These are phyloP conservation scores for Camelina laxa DNA, from an alignment of 345 rosid species.

Conservation along the genomic window DNA sequence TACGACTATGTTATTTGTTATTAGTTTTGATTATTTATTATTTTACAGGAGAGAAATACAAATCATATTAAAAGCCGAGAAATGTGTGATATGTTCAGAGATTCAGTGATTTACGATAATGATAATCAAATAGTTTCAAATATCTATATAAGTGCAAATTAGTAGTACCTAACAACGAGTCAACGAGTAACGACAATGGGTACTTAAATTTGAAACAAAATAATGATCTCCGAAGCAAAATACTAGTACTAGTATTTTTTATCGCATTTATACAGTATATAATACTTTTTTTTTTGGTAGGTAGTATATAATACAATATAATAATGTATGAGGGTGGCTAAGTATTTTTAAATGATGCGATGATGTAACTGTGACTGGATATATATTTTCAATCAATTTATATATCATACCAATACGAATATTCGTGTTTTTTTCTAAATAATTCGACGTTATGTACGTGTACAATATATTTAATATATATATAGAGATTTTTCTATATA, in stretches of 20 bases:
- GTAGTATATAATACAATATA: not conserved
- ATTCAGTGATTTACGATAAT: constrained; percentile 37
- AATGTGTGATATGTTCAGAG: constrained; percentile 38
- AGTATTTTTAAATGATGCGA: constrained; percentile 20
- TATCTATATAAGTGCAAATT: not conserved
- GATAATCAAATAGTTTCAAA: not conserved
- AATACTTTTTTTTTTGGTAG: too few species aligned
- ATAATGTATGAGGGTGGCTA: not conserved
- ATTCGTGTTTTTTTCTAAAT: constrained; percentile 22
- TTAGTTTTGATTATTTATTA: constrained; percentile 12
- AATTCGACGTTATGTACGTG: constrained; percentile 1
- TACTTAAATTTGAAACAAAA: not conserved
- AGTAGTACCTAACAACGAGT: constrained; percentile 18
- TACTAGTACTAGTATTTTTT: too few species aligned
- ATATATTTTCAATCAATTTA: not conserved
- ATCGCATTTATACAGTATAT: not conserved
- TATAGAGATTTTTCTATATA: not conserved
- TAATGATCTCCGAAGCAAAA: not conserved
- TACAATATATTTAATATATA: not conserved
- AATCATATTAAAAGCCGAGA: constrained; percentile 32
- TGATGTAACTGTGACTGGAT: constrained; percentile 22
- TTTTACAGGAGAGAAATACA: not conserved
- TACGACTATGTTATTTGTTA: not conserved
- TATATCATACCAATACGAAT: constrained; percentile 21
- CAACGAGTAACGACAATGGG: constrained; percentile 12